phyloP scores from a whole-genome alignment of 1,284 basidiomycete species.

The Farysia itapuensis region DNA sequence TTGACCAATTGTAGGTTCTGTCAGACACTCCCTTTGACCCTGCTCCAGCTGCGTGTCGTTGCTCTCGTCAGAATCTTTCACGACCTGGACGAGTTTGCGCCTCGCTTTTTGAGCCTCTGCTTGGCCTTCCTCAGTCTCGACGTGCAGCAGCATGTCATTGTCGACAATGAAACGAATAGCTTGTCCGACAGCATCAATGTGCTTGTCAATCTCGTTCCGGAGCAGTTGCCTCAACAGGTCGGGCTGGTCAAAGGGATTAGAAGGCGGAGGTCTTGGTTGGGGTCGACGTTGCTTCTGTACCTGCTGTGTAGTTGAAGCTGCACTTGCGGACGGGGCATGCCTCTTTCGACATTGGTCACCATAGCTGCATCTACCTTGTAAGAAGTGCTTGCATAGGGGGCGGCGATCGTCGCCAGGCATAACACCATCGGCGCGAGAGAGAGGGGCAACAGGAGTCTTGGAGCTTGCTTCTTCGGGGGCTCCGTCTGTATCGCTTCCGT shows the following conservation, averaged over 20 bases:
- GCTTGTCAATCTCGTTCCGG: constrained; percentile 82
- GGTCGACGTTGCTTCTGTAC: constrained; percentile 13
- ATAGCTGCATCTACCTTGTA: constrained; percentile 45
- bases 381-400: constrained; percentile 36
- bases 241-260: constrained; percentile 53
- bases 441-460: constrained; percentile 1
- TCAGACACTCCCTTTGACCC: not conserved
- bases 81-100: constrained; percentile 21
- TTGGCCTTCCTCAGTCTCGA: constrained; percentile 80
- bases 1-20: not conserved
- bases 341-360: constrained; percentile 44
- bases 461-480: constrained; percentile 25
- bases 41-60: not conserved
- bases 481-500: constrained; percentile 10
- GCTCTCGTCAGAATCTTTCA: constrained; percentile 2
- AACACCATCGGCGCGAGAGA: not conserved
- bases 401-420: constrained; percentile 4
- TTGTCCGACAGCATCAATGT: constrained; percentile 88
- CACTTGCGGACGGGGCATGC: constrained; percentile 9
- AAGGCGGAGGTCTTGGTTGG: constrained; percentile 39
- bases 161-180: constrained; percentile 88
- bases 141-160: constrained; percentile 81
- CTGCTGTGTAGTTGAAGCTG: not conserved
- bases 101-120: constrained; percentile 66
- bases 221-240: constrained; percentile 67